These are phyloP conservation scores for Venturia asperata DNA, from an alignment of 2,329 filamentous ascomycete genomes.

Conservation along the genomic window DNA sequence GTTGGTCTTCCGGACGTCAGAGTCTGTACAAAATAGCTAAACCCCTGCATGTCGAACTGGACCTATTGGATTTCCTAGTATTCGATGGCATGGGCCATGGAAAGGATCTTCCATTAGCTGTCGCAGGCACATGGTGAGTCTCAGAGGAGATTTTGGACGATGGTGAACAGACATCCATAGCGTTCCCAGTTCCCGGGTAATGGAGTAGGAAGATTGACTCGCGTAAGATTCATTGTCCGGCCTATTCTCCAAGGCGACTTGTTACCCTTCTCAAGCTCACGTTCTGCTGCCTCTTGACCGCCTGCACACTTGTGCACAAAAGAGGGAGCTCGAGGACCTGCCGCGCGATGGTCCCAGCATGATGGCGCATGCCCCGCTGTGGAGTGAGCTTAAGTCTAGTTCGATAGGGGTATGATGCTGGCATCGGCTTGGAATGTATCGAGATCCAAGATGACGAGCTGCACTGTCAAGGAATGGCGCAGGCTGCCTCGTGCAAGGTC, in stretches of 20 bases:
- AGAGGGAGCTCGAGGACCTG: neutral
- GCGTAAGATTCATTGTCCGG: neutral
- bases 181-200: no score
- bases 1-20: no score
- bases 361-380: conserved; percentile 6
- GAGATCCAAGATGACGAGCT: conserved; percentile 13
- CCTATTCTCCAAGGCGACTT: neutral
- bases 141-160: no score
- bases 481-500: conserved; percentile 9
- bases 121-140: no score
- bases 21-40: no score
- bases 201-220: neutral
- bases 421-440: neutral
- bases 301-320: neutral
- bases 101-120: no score
- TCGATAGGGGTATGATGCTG: conserved; percentile 2
- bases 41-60: no score
- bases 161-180: no score
- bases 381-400: conserved; percentile 6
- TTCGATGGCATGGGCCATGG: no score
- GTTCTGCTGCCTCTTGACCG: neutral
- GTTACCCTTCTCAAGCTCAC: neutral
- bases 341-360: conserved; percentile 1
- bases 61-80: no score
- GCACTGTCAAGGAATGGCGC: conserved; percentile 9